A percentile compares a stretch with the other conserved stretches of the same genome.
These are phyloP conservation scores for Aspergillus ochraceoroseus DNA, from an alignment of 2,329 filamentous ascomycete species.

Conservation along the genomic window DNA sequence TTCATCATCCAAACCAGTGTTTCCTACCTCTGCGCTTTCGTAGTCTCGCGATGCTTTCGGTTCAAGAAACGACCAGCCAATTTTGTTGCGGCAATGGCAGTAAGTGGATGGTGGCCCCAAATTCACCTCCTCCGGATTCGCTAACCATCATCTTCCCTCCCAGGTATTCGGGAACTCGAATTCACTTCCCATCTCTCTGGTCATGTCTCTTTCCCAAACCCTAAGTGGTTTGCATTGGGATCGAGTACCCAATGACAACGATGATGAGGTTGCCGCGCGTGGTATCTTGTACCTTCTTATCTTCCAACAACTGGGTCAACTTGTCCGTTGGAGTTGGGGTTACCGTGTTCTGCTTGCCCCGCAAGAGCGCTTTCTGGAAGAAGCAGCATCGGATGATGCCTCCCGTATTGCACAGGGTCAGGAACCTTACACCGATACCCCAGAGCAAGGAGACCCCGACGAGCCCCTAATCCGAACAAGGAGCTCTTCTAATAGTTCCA, in stretches of 20 bases:
- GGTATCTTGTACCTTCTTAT: conserved; percentile 94
- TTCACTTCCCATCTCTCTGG: conserved; percentile 91
- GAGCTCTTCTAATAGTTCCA: conserved; percentile 27
- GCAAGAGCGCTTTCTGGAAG: conserved; percentile 54
- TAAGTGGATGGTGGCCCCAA: conserved; percentile 35
- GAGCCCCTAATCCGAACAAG: conserved; percentile 35
- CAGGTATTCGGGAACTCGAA: conserved; percentile 96
- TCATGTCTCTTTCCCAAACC: conserved; percentile 89
- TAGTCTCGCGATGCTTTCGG: conserved; percentile 68
- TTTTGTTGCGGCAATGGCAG: conserved; percentile 94
- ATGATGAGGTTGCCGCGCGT: conserved; percentile 86
- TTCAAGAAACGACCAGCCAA: conserved; percentile 84
- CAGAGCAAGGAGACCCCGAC: conserved; percentile 36
- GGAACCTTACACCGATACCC: conserved; percentile 39
- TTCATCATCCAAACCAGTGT: conserved; percentile 83
- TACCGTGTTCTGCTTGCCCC: conserved; percentile 92
- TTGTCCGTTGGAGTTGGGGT: conserved; percentile 97
- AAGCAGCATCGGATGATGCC: conserved; percentile 35
- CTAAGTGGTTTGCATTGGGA: conserved; percentile 91
- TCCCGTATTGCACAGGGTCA: conserved; percentile 39
- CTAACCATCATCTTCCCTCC: conserved; percentile 1
- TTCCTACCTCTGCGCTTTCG: conserved; percentile 70
- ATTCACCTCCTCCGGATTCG: neutral
- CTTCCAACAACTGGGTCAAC: conserved; percentile 93
- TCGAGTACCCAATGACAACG: conserved; percentile 82